Base-by-base conservation (phyloP, 176 grass and related monocot genomes). In the Carex littledalei region DNA sequence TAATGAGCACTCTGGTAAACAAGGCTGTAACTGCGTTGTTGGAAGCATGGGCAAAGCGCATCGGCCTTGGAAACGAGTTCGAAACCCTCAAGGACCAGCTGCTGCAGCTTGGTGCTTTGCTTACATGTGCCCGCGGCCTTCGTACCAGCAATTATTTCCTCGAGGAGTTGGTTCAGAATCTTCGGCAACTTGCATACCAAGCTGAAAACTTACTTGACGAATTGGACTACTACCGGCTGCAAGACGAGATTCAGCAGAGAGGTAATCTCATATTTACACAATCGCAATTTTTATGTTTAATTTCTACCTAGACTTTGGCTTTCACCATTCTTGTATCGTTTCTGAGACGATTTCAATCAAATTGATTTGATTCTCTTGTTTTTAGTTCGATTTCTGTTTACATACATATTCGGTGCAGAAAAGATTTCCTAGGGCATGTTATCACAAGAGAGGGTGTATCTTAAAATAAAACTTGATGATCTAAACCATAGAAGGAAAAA, bases 141-240 rank as follows among this genome's bases (percentile, higher is more conserved):
- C 62, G 62, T 0, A 18, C 79, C 39, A 6, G 14, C 6, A 87
- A 10, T 47, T 20, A 31, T 0, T 43, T 58, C 0, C 29, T 90
- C 0, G 32, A 0, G 0, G 63, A 81, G 54, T 20, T 84, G 17
- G 45, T 90, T 17, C 55, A 45, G 0, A 9, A 81, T n/a, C 71
- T 90, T 16, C 41, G 54, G 0, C 1, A 37, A 34, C 18, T 86
- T 0, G 62, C 47, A 5, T 67, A 86, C 21, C 3, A 0, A 3
- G 61, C 85, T 8, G 70, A 86, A 4, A 78, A 86, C 47, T 62
- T 81, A 0, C 61, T 86, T 0, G 85, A 86, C 63, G 15, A 86
- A 78, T 22, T 86, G 10, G 84, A 85, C 32, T 85, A 85, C 69
- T 85, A 74, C 73, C 84, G 84, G 17, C 75, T 86, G 45, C 26